These are phyloP conservation scores for Ormosia semicastrata DNA, from an alignment of 306 rosid species.

Conservation along the genomic window DNA sequence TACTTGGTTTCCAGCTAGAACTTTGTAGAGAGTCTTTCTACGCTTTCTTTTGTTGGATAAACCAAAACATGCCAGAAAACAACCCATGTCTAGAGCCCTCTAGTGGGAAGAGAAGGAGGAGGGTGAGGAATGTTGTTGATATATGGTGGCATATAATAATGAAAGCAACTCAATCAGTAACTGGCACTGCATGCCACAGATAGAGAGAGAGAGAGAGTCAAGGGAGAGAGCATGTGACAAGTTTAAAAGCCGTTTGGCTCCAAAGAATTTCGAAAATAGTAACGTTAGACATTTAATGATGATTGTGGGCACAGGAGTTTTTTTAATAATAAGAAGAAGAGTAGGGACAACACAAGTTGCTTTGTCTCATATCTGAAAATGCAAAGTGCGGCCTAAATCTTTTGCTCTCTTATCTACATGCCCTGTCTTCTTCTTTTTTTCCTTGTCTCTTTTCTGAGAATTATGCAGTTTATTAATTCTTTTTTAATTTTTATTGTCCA, in stretches of 20 bases:
- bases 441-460: not conserved
- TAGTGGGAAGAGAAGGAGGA: not conserved
- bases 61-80: slow-evolving; percentile 81
- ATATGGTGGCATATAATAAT: slow-evolving; percentile 3
- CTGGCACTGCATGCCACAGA: slow-evolving; percentile 2
- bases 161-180: not conserved
- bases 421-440: not conserved
- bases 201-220: not conserved
- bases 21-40: slow-evolving; percentile 46
- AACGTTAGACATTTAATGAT: slow-evolving; percentile 77
- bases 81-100: slow-evolving; percentile 58
- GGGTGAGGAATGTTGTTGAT: slow-evolving; percentile 22
- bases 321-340: not conserved
- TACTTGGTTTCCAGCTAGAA: slow-evolving; percentile 46
- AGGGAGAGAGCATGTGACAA: slow-evolving; percentile 20
- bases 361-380: slow-evolving; percentile 21
- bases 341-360: not conserved
- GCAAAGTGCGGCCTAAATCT: not conserved
- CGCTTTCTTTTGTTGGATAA: slow-evolving; percentile 60
- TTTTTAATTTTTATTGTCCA: not conserved
- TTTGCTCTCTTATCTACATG: not conserved
- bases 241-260: slow-evolving; percentile 66
- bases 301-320: slow-evolving; percentile 32
- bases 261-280: slow-evolving; percentile 68
- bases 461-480: not conserved